These are phyloP conservation scores for Achaetomium macrosporum DNA, from an alignment of 2,329 filamentous ascomycete genomes.

Conservation along the genomic window DNA sequence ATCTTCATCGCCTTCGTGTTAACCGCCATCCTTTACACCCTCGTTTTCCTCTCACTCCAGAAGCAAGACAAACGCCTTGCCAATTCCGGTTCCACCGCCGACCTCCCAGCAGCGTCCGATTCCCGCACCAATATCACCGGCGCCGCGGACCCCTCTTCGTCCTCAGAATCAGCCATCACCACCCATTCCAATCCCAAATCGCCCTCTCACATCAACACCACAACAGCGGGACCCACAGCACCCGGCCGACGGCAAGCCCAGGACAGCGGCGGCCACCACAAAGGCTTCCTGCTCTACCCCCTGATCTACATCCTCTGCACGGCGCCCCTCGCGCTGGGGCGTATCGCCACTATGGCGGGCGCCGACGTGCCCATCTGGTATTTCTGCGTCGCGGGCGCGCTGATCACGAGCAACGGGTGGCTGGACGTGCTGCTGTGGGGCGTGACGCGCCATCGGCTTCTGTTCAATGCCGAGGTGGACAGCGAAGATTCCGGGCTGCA, in stretches of 20 bases:
- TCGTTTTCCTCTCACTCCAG: conserved; percentile 33
- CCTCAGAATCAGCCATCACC: background rate
- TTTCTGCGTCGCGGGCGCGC: conserved; percentile 46
- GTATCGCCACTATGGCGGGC: conserved; percentile 51
- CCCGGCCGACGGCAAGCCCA: too few relatives aligned
- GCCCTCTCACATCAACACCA: background rate
- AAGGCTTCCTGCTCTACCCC: conserved; percentile 54
- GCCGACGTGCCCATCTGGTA: conserved; percentile 40
- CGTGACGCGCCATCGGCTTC: conserved; percentile 24
- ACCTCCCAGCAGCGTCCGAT: background rate
- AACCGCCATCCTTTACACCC: conserved; percentile 33
- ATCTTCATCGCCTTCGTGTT: conserved; percentile 42
- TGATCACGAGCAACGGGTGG: conserved; percentile 45
- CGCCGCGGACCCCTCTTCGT: background rate
- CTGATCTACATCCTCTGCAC: conserved; percentile 58
- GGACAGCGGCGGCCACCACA: conserved; percentile 25
- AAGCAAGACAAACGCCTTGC: background rate
- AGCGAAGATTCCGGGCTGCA: conserved; percentile 30
- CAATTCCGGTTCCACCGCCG: conserved; percentile 9
- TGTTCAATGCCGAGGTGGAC: conserved; percentile 27
- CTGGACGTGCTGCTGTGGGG: conserved; percentile 30
- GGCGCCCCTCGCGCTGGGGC: conserved; percentile 52
- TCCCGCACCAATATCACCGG: conserved; percentile 1
- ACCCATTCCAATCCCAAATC: background rate
- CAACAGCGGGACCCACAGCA: background rate